Percentiles rank a stretch among this genome's conserved stretches.
Conservation (phyloP, 2,329 filamentous ascomycete genomes). For the Exophiala oligosperma region DNA sequence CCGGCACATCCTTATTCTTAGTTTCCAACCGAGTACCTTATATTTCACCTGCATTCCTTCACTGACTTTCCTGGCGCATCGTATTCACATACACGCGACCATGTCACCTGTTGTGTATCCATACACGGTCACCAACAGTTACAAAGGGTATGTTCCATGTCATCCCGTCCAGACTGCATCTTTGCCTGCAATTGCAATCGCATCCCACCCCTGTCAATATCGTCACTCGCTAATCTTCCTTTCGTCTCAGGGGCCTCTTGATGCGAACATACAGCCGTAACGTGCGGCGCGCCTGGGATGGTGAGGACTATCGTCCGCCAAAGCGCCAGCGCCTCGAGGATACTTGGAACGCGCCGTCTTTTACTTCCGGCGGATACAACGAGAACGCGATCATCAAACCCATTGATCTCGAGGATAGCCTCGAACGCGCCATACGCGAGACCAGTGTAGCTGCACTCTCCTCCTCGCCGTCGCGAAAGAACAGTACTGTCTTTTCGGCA, state of each 20-base stretch:
- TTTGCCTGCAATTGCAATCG: not conserved
- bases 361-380: slow-evolving; percentile 14
- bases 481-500: slow-evolving; percentile 46
- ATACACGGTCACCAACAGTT: slow-evolving; percentile 53
- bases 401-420: slow-evolving; percentile 45
- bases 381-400: slow-evolving; percentile 28
- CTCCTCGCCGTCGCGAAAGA: slow-evolving; percentile 49
- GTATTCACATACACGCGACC: slow-evolving; percentile 17
- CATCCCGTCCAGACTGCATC: not conserved
- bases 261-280: slow-evolving; percentile 51
- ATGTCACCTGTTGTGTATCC: slow-evolving; percentile 34
- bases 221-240: slow-evolving; percentile 14
- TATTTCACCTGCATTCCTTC: slow-evolving; percentile 1
- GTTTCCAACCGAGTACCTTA: not conserved
- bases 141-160: slow-evolving; percentile 44
- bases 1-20: not conserved
- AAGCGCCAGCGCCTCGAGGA: slow-evolving; percentile 47
- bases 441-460: slow-evolving; percentile 45
- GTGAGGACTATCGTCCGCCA: slow-evolving; percentile 42
- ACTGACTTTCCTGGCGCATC: not conserved
- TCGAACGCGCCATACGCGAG: slow-evolving; percentile 50
- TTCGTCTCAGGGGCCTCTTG: slow-evolving; percentile 44
- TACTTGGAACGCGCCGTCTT: slow-evolving; percentile 27
- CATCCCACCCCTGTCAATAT: slow-evolving; percentile 7
- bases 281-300: slow-evolving; percentile 49